These are phyloP conservation scores for Orbilia oligospora DNA, from an alignment of 2,329 filamentous ascomycete genomes.

Conservation along the genomic window DNA sequence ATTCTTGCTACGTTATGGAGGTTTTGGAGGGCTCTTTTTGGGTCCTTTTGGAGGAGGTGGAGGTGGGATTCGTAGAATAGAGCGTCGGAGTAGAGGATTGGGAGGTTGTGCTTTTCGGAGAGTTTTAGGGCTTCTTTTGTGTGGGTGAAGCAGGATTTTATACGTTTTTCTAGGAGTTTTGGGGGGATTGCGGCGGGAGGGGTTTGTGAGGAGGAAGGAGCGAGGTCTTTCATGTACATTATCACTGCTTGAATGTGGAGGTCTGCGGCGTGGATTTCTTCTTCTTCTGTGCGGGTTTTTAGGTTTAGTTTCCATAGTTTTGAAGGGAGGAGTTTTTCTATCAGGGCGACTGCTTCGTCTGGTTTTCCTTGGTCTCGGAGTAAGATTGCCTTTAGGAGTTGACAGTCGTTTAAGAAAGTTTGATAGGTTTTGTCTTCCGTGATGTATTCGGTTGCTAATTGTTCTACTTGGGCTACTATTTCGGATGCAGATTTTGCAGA, in stretches of 20 bases:
- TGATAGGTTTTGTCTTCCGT: slow-evolving; percentile 20
- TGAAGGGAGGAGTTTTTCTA: slow-evolving; percentile 47
- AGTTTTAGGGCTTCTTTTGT: slow-evolving; percentile 46
- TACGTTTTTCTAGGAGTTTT: slow-evolving; percentile 43
- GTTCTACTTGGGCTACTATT: slow-evolving; percentile 15
- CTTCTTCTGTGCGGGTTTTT: slow-evolving; percentile 13
- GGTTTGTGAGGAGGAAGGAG: neutral
- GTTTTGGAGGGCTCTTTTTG: slow-evolving; percentile 34
- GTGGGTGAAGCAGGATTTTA: slow-evolving; percentile 33
- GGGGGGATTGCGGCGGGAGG: neutral
- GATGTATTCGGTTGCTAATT: slow-evolving; percentile 1
- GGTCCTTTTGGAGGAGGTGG: slow-evolving; percentile 36
- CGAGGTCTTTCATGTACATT: slow-evolving; percentile 23
- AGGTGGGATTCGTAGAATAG: slow-evolving; percentile 45
- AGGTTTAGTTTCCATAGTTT: slow-evolving; percentile 47
- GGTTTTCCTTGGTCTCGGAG: slow-evolving; percentile 42
- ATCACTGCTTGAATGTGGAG: slow-evolving; percentile 33
- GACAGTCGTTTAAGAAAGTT: slow-evolving; percentile 10
- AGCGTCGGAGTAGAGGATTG: slow-evolving; percentile 40
- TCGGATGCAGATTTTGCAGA: slow-evolving; percentile 7
- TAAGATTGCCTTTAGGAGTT: slow-evolving; percentile 28
- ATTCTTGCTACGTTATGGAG: slow-evolving; percentile 29
- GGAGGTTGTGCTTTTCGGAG: slow-evolving; percentile 35
- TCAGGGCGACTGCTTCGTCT: slow-evolving; percentile 38
- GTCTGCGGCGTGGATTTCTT: slow-evolving; percentile 40